Evolutionary conservation across 176 grass and related monocot genomes (phyloP).

Genomic region (Zea mays): DNA sequence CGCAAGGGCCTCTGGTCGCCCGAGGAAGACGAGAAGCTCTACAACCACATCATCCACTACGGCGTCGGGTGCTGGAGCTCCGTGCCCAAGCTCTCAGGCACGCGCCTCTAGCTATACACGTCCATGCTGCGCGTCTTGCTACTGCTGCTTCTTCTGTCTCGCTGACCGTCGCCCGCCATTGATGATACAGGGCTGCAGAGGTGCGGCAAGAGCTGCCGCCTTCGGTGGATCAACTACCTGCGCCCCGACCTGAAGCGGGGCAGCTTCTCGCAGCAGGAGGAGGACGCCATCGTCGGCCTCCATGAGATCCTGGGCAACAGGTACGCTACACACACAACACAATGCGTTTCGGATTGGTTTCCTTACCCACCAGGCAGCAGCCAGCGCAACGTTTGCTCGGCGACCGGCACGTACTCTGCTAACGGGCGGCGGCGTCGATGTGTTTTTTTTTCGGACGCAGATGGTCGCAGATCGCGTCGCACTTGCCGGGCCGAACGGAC

Average conservation of each 20-base stretch:
- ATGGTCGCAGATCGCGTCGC: slow-evolving; percentile 89
- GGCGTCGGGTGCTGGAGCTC: slow-evolving; percentile 93
- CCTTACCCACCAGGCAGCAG: too few species aligned
- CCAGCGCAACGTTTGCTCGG: not conserved
- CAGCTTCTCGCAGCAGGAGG: slow-evolving; percentile 92
- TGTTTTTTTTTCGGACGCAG: slow-evolving; percentile 17
- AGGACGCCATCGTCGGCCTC: slow-evolving; percentile 70
- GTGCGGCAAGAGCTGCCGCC: slow-evolving; percentile 91
- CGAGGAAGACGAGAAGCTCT: slow-evolving; percentile 92
- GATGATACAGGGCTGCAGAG: slow-evolving; percentile 63
- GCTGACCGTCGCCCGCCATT: not conserved
- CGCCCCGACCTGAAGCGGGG: slow-evolving; percentile 86
- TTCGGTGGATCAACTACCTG: slow-evolving; percentile 92
- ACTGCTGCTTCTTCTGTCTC: not conserved
- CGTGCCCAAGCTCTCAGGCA: slow-evolving; percentile 76
- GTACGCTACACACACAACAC: slow-evolving; percentile 17
- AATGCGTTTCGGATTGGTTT: not conserved
- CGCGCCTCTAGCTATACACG: not conserved
- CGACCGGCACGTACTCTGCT: not conserved
- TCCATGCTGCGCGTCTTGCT: not conserved
- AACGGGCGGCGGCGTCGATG: not conserved
- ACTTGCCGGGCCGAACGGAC: slow-evolving; percentile 81
- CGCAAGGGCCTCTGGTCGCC: slow-evolving; percentile 89
- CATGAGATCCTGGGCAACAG: slow-evolving; percentile 82
- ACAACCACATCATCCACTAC: slow-evolving; percentile 86